Base-by-base conservation (phyloP, 805 yeast species). In the Komagataella mondaviorum region DNA sequence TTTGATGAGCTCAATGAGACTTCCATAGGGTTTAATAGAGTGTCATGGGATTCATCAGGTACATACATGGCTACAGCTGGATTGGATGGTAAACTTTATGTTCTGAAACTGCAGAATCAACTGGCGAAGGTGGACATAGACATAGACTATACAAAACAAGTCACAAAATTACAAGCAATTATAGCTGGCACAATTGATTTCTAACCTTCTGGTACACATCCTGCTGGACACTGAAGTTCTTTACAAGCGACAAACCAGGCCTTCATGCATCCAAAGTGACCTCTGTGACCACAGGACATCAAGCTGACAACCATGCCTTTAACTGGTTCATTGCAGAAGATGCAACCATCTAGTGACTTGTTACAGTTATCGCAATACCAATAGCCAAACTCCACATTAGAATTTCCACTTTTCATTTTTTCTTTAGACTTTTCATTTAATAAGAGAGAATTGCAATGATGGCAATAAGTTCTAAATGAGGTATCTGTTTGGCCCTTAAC, bases 291-390 rank as follows among this genome's bases (percentile, higher is more conserved):
- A 69, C 98, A 91, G 23, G 70, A 75, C 49, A 85, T 63, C 54
- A 71, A 67, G 54, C 69, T 75, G 14, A 85, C 76, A 14, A 82
- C 74, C 52, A 85, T 70, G 0, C 95, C 95, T 56, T 77, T 78
- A 59, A 90, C 71, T 0, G 95, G 88, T 60, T 77, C 84, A 55
- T 83, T 75, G 64, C 97, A 90, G 54, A 82, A 77, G 23, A 82
- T 73, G 64, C 97, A 90, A n/a, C 80, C 75, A 53, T 80, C 82
- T 54, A 80, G 81, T 14, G 70, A 69, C 49, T 66, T 69, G 8
- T 72, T 67, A 63, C 97, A 90, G 20, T 71, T 72, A 51, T 81
- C 88, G 67, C 97, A 90, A 63, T 83, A 86, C 96, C 96, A 89
- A 57, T 75, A 81, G 1, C 95, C 96, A 59, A 80, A 77, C 45